Base-by-base conservation (phyloP, 768 basidiomycete species). In the Suillus plorans region DNA sequence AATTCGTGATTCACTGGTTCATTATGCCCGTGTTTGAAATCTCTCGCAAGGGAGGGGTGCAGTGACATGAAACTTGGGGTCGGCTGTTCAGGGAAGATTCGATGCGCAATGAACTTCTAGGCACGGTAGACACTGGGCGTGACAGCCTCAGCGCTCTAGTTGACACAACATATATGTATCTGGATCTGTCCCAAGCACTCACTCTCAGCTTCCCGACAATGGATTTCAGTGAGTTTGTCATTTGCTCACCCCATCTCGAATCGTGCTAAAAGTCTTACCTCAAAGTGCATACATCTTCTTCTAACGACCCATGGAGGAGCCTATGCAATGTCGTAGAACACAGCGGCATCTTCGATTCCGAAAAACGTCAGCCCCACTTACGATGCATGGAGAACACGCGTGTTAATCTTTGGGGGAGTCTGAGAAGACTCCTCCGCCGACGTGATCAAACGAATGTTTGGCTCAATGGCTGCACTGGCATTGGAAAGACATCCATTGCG, bases 311-410 rank as follows among this genome's bases (percentile, higher is more conserved):
- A 20, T 41, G 57, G 39, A 41, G 5, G 9, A 39, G 22, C 5
- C 25, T 28, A 18, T 41, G 37, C 57, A 12, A 5, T 5, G 37
- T 25, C 8, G 16, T 25, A 41, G 57, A 58, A 28, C 14, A 58
- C 9, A 41, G 57, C 10, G 39, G 16, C 5, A 58, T 58, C 20
- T 41, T 58, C 2, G 16, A 58, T 41, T 58, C 57, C 14, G 57
- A 58, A 25, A 41, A 1, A 25, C 16, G 37, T 4, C 22, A 41
- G 16, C 36, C 55, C n/a, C 36, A 56, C 13, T 56, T n/a, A 37
- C 37, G 57, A 36, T 58, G 57, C 16, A 58, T 41, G 25, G 57
- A 41, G 22, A 37, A 57, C 36, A 57, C 56, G n/a, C 56, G 56
- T 12, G n/a, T 58, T 18, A 25, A 8, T 0, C 57, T 58, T 41